Evolutionary conservation across 148 eudicot species (phyloP).

Genomic region (Vaccinium darrowii): DNA sequence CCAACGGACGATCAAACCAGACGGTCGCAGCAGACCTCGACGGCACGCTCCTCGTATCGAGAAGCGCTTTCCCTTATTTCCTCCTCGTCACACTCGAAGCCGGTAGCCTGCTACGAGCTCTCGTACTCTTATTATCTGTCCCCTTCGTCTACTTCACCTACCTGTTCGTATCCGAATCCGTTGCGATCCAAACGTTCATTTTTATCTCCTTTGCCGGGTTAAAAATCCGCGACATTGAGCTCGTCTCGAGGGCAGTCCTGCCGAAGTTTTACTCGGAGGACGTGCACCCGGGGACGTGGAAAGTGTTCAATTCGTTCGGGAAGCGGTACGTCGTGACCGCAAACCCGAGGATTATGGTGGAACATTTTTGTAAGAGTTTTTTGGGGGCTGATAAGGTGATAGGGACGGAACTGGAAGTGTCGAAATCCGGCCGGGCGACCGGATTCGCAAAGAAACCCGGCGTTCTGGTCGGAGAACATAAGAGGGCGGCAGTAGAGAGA

Average conservation of each 20-base stretch:
- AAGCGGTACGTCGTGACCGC: slow-evolving; percentile 56
- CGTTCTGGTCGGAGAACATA: slow-evolving; percentile 60
- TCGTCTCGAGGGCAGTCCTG: slow-evolving; percentile 61
- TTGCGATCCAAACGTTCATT: slow-evolving; percentile 44
- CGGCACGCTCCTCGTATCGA: slow-evolving; percentile 68
- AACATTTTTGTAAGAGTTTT: slow-evolving; percentile 52
- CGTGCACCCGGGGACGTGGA: slow-evolving; percentile 58
- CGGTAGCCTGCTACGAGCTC: slow-evolving; percentile 57
- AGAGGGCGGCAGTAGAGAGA: slow-evolving; percentile 37
- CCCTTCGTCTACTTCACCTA: slow-evolving; percentile 57
- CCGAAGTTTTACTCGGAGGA: slow-evolving; percentile 64
- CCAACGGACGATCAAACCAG: slow-evolving; percentile 48
- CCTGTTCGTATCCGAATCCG: slow-evolving; percentile 48
- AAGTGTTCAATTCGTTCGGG: slow-evolving; percentile 61
- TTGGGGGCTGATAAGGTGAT: slow-evolving; percentile 68
- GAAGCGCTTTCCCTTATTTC: slow-evolving; percentile 62
- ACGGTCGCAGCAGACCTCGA: slow-evolving; percentile 65
- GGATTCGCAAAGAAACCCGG: slow-evolving; percentile 66
- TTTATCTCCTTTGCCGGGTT: slow-evolving; percentile 66
- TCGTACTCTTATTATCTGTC: slow-evolving; percentile 34
- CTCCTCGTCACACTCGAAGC: slow-evolving; percentile 74
- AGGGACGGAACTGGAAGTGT: slow-evolving; percentile 62
- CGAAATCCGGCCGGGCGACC: slow-evolving; percentile 49
- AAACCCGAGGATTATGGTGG: slow-evolving; percentile 73
- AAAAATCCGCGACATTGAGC: slow-evolving; percentile 53